These are phyloP conservation scores for Rosa chinensis DNA, from an alignment of 306 rosid genomes.

Conservation along the genomic window DNA sequence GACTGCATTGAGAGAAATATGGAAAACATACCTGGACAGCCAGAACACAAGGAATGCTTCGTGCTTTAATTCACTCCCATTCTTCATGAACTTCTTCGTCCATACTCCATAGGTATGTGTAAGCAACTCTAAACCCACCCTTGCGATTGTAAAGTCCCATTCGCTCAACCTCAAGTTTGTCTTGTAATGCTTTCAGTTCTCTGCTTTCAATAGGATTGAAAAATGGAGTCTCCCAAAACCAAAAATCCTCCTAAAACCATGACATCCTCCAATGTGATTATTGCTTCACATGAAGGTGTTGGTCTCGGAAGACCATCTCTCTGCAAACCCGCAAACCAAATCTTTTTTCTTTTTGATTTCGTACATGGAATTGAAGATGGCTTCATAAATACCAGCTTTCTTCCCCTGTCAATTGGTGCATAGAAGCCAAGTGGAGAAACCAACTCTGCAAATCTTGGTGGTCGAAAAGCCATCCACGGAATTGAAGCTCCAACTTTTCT, in stretches of 20 bases:
- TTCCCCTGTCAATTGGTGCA: conserved; percentile 37
- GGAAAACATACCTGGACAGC: no score
- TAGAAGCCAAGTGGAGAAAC: conserved; percentile 28
- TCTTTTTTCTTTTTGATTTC: not conserved
- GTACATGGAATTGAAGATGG: conserved; percentile 37
- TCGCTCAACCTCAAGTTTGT: not conserved
- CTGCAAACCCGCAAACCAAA: conserved; percentile 31
- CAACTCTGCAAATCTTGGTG: conserved; percentile 30
- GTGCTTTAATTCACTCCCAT: conserved; percentile 22
- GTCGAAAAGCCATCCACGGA: conserved; percentile 23
- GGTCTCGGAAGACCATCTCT: conserved; percentile 43
- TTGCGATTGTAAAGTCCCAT: not conserved
- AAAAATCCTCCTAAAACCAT: conserved; percentile 34
- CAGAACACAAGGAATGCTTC: no score
- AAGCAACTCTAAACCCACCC: not conserved
- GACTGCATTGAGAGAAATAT: no score
- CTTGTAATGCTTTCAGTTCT: conserved; percentile 2
- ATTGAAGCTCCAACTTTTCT: conserved; percentile 13
- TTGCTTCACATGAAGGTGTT: conserved; percentile 47
- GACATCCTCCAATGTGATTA: conserved; percentile 57
- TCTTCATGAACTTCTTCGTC: conserved; percentile 23
- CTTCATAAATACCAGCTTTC: conserved; percentile 45
- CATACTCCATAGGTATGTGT: conserved; percentile 19
- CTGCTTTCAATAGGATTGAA: not conserved
- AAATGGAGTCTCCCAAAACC: conserved; percentile 22